Evolutionary conservation across 2,329 filamentous ascomycete species (phyloP), one percentile per base, ranked within the genome.

Genomic region (Achaetomium macrosporum): DNA sequence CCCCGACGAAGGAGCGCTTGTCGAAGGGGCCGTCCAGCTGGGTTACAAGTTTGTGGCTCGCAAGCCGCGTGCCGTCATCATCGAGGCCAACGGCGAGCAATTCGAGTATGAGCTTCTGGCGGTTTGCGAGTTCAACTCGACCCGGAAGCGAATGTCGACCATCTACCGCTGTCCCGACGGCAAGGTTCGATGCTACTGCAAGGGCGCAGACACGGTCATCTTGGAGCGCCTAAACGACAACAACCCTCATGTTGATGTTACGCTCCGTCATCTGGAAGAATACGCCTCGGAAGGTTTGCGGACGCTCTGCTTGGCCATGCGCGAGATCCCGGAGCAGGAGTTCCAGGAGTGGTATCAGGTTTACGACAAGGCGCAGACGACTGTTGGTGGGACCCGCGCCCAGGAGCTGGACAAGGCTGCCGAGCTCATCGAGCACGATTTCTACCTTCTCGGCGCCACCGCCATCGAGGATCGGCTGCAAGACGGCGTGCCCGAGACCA

Each of bases 101-200:
- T 76, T 81, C 41, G 87, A 96, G 67, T 99, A 93, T 67, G 89
- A 96, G 68, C 77, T 99, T 37, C 74, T 99, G 54, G 92, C 92
- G 2, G 91, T 99, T n/a, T 96, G 92, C 68, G 93, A 99, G 69
- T 99, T 99, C 77, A 99, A 99, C 72, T 97, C 93, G 1, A 93
- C 90, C 9, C 81, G 93, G 63, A 99, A 99, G 74, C 81, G 93
- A 60, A 99, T 99, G 93, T 97, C 93, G 8, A 88, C 92, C 19
- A 95, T 99, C 61, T 96, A 95, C 74, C 84, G 95, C 49, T 96
- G 92, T 65, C 93, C 93, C 0, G 92, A 97, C 72, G 93, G 93
- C 57, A 96, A 93, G 73, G 87, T 99, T 55, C 80, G 93, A 47
- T 84, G 90, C 63, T 99, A 96, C 71, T 92, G 86, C 73, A 99